Evolutionary conservation across 495 filamentous ascomycete species (phyloP).

Genomic region (Xylaria sp.): DNA sequence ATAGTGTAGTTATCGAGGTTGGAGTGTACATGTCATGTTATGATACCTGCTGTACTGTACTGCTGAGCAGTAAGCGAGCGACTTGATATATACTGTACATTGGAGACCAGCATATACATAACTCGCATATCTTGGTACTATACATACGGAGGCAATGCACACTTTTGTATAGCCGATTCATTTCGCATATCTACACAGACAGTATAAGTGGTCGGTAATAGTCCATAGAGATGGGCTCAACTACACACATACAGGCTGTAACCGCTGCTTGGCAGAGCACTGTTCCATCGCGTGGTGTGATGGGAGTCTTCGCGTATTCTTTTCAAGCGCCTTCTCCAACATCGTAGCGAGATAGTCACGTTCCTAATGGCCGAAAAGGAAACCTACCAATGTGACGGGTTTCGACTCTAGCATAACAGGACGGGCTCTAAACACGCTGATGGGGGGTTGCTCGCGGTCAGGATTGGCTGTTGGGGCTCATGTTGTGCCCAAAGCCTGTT

Average conservation of each 20-base stretch:
- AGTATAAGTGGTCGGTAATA: background rate
- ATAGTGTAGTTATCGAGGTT: background rate
- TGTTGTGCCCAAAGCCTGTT: conserved; percentile 7
- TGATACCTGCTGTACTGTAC: background rate
- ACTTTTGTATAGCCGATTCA: background rate
- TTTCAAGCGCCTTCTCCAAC: conserved; percentile 15
- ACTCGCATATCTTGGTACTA: background rate
- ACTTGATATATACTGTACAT: background rate
- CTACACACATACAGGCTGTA: background rate
- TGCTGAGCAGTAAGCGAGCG: background rate
- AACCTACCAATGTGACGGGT: conserved; percentile 17
- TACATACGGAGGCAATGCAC: background rate
- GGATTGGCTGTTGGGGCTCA: conserved; percentile 16
- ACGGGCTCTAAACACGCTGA: conserved; percentile 12
- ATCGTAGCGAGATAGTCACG: background rate
- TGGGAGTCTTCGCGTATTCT: conserved; percentile 8
- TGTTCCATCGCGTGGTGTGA: conserved; percentile 15
- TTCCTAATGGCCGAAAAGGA: conserved; percentile 19
- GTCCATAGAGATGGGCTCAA: background rate
- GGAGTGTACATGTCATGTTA: background rate
- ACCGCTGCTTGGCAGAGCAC: conserved; percentile 1
- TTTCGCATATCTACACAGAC: conserved; percentile 1
- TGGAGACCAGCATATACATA: background rate
- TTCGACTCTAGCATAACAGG: conserved; percentile 4
- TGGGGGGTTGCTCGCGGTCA: conserved; percentile 14